phyloP scores from a whole-genome alignment of 1,284 basidiomycete genomes.

The Termitomyces sp. region DNA sequence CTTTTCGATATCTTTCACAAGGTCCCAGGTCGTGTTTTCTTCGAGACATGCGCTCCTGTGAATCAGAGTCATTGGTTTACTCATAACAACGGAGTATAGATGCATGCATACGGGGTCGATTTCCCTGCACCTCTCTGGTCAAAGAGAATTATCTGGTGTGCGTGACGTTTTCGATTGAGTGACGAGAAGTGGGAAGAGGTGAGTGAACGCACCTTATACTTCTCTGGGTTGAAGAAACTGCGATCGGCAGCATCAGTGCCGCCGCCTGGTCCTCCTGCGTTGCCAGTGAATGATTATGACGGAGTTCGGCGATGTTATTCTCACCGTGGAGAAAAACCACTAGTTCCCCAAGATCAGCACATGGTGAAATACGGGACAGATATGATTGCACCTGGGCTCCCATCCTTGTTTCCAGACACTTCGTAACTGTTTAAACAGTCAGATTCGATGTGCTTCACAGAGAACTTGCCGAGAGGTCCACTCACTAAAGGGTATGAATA shows the following conservation, averaged over 20 bases:
- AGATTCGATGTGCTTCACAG: neutral
- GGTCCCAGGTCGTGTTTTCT: constrained; percentile 93
- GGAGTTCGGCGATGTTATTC: constrained; percentile 8
- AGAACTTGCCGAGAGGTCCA: constrained; percentile 10
- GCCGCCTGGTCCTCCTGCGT: constrained; percentile 68
- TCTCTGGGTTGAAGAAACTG: constrained; percentile 76
- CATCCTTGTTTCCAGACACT: constrained; percentile 71
- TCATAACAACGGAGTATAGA: neutral
- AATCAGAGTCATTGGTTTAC: neutral
- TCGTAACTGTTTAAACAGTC: constrained; percentile 56
- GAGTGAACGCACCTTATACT: constrained; percentile 59
- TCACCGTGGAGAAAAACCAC: constrained; percentile 81
- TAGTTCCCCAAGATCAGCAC: constrained; percentile 21
- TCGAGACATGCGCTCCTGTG: constrained; percentile 66
- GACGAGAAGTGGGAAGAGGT: constrained; percentile 17
- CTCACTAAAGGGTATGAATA: constrained; percentile 77
- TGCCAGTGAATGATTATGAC: neutral
- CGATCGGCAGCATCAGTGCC: constrained; percentile 65
- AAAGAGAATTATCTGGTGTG: constrained; percentile 69
- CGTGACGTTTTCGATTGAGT: neutral
- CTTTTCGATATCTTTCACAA: constrained; percentile 86
- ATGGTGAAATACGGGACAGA: neutral
- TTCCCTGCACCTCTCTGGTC: constrained; percentile 89
- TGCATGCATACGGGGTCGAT: constrained; percentile 62
- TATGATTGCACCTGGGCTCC: constrained; percentile 57